Evolutionary conservation across 345 rosid species (phyloP).

Genomic region (Odontarrhena argentea): DNA sequence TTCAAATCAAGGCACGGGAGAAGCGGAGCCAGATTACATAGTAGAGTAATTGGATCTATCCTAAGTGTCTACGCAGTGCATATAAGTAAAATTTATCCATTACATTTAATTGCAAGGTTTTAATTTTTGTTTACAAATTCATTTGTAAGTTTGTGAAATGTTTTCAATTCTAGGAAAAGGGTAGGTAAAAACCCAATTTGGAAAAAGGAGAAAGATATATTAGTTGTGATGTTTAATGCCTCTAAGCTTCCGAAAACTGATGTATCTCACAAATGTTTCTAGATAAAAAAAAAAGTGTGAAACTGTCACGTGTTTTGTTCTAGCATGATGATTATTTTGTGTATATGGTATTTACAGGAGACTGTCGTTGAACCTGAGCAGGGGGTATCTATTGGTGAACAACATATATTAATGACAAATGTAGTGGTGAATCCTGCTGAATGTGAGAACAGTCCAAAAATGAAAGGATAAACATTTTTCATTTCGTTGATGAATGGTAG

Average conservation of each 20-base stretch:
- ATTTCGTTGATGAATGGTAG: slow-evolving; percentile 25
- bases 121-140: background rate
- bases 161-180: slow-evolving; percentile 56
- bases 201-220: slow-evolving; percentile 52
- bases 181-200: slow-evolving; percentile 82
- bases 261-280: slow-evolving; percentile 45
- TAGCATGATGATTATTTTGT: slow-evolving; percentile 33
- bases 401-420: slow-evolving; percentile 5
- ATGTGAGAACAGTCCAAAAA: slow-evolving; percentile 26
- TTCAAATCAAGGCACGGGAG: too few species aligned
- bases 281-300: slow-evolving; percentile 7
- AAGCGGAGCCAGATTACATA: slow-evolving; percentile 30
- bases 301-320: slow-evolving; percentile 38
- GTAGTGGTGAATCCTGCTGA: slow-evolving; percentile 27
- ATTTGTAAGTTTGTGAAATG: background rate
- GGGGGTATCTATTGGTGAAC: slow-evolving; percentile 56
- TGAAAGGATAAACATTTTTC: slow-evolving; percentile 23
- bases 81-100: slow-evolving; percentile 39
- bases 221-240: slow-evolving; percentile 66
- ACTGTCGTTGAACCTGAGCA: slow-evolving; percentile 44
- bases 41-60: slow-evolving; percentile 66
- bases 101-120: slow-evolving; percentile 8
- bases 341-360: slow-evolving; percentile 45
- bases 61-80: slow-evolving; percentile 76
- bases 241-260: slow-evolving; percentile 52